These are phyloP conservation scores for Solanum sejunctum DNA, from an alignment of 257 asterid genomes.

Conservation along the genomic window DNA sequence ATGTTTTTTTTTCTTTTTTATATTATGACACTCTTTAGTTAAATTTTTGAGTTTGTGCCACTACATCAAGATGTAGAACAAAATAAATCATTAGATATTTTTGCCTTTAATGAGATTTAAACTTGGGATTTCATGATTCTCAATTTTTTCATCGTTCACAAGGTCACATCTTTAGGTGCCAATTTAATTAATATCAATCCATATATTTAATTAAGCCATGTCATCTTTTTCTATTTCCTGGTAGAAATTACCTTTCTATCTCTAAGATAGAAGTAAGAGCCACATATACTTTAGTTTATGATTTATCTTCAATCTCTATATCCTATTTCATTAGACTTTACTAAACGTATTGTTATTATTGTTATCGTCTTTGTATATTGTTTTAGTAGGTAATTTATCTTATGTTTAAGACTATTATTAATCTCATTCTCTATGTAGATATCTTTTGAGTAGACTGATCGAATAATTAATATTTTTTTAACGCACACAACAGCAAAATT, in stretches of 20 bases:
- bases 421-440: neutral
- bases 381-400: neutral
- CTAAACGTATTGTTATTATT: no score
- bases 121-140: fast-evolving
- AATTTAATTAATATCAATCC: neutral
- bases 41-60: neutral
- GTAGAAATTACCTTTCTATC: no score
- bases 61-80: neutral
- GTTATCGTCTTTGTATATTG: neutral
- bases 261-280: no score
- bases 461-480: neutral
- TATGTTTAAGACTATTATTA: neutral
- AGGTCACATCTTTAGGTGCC: neutral
- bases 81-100: neutral
- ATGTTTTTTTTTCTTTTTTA: neutral
- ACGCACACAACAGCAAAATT: slow-evolving; percentile 39
- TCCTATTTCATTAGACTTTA: no score
- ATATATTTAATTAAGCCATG: neutral
- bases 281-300: no score
- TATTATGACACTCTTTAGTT: neutral
- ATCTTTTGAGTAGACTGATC: neutral
- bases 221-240: neutral
- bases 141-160: neutral
- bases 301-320: no score
- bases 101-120: fast-evolving